Base-by-base conservation (phyloP, 106 monocot species). In the Dioscorea alata region DNA sequence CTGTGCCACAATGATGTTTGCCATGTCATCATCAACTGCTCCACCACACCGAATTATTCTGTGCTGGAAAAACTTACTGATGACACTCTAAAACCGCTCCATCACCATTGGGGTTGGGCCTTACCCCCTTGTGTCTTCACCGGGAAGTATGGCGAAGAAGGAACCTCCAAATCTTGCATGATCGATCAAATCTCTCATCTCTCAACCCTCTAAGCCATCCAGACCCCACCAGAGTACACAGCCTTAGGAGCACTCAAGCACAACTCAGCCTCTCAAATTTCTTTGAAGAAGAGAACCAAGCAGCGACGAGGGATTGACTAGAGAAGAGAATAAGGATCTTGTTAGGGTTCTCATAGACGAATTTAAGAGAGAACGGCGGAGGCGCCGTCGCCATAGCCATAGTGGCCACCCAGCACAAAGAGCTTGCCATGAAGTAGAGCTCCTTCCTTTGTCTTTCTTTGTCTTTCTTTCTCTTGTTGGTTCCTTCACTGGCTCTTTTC, bases 31-130 rank as follows among this genome's bases (percentile, higher is more conserved):
- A 68, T 96, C 95, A 18, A 96, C 86, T 19, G 96, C 79, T 28
- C 96, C 96, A 59, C 96, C 96, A 56, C 88, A 89, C 9, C 96
- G 79, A 66, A 96, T 92, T 57, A 96, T 96, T 64, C 96, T 86
- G 68, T 96, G 92, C 76, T 96, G 89, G n/a, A 96, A 92, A 42
- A 96, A 84, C 66, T 92, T 89, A 68, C 88, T 85, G 60, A 92
- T 81, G 49, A 96, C 86, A 59, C 92, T 84, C 71, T 92, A 86
- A 63, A 96, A 84, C 19, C 96, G 76, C 75, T 96, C 96, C 82
- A 84, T 78, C 60, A 92, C 86, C 84, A 96, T 84, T 0, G 96
- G 96, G 50, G 96, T 78, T 4, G 96, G 96, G 12, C 84, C 96
- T 63, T 89, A 80, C 33, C 86, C 86, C 75, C 83, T 69, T 81